Percentiles rank a stretch among this genome's conserved stretches.
phyloP scores from a whole-genome alignment of 768 basidiomycete species.

The Pisolithus albus region DNA sequence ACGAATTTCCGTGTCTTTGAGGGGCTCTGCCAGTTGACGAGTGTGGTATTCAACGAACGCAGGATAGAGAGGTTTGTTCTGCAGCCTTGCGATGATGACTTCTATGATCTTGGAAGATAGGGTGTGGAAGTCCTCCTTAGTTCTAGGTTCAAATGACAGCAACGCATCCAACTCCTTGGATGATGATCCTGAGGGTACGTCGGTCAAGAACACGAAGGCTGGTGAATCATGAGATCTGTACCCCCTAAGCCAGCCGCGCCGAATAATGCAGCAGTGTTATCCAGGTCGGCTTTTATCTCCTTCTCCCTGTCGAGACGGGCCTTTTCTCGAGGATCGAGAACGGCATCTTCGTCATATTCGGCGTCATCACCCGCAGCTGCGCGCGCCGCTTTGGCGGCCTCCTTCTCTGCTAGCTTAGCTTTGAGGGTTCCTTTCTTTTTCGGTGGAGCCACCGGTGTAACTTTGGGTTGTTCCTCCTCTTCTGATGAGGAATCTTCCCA shows the following conservation, averaged over 20 bases:
- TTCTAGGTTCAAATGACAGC: constrained; percentile 73
- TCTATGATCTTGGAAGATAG: constrained; percentile 73
- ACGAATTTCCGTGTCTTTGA: constrained; percentile 87
- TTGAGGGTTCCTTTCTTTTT: constrained; percentile 94
- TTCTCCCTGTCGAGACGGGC: constrained; percentile 68
- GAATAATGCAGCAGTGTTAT: constrained; percentile 74
- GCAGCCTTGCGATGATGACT: constrained; percentile 69
- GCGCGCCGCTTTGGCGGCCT: constrained; percentile 58
- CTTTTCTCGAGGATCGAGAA: constrained; percentile 75
- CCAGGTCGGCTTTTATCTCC: constrained; percentile 84
- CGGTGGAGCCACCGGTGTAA: constrained; percentile 53
- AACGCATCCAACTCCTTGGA: constrained; percentile 63
- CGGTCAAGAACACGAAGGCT: not conserved
- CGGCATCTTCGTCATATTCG: constrained; percentile 66
- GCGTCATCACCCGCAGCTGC: constrained; percentile 36
- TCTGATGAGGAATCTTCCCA: constrained; percentile 87
- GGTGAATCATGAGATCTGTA: constrained; percentile 23
- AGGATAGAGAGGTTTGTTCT: constrained; percentile 75
- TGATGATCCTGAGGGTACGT: constrained; percentile 47
- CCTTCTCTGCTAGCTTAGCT: constrained; percentile 88
- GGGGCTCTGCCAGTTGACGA: constrained; percentile 63
- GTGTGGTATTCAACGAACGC: constrained; percentile 81
- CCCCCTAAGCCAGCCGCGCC: constrained; percentile 65
- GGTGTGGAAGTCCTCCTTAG: constrained; percentile 79
- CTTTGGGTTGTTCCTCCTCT: constrained; percentile 48